Evolutionary conservation across 2,329 filamentous ascomycete genomes (phyloP), one percentile per base, ranked within the genome.

Genomic region (Aspergillus pseudonomiae): DNA sequence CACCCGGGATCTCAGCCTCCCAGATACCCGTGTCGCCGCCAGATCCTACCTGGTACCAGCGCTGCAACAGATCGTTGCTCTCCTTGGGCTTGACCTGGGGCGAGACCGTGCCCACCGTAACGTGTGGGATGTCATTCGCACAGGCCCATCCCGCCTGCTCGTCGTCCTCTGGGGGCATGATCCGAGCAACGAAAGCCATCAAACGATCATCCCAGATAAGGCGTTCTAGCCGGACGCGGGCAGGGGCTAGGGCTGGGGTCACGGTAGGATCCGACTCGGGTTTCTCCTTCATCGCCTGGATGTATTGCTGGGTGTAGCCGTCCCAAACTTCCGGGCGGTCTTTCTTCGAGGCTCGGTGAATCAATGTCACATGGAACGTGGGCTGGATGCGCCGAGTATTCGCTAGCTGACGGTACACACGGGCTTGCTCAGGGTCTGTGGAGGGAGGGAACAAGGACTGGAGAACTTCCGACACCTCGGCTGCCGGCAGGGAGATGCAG

Each of bases 321-420:
- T 89, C 80, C 95, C 95, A 99, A 60, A 94, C 82, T 10, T 89
- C 86, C 0, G 89, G 85, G 67, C 89, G 78, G 34, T 89, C 79
- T 46, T 83, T 82, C 11, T 87, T 81, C 3, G 81, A 82, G 12
- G 89, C 88, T 54, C 90, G 89, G 78, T 99, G 95, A 76, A 97
- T 93, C 45, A 99, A 85, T 0, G 95, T 99, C 63, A 99, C 92
- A 75, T 99, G 95, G 76, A 98, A 99, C 46, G 89, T 85, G n/a
- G 85, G 75, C 77, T 98, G 94, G 6, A 98, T 80, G 60, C 95
- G 91, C 24, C 89, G 85, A 2, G 84, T 85, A 69, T 90, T 85
- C 76, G 91, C 86, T 39, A 99, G 85, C 62, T 92, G 87, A 70
- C 85, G 86, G 81, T 91, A 99, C 73, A 97, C 89, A 26, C 81